These are phyloP conservation scores for Microcyclospora tardicrescens DNA, from an alignment of 2,329 filamentous ascomycete species.

Conservation along the genomic window DNA sequence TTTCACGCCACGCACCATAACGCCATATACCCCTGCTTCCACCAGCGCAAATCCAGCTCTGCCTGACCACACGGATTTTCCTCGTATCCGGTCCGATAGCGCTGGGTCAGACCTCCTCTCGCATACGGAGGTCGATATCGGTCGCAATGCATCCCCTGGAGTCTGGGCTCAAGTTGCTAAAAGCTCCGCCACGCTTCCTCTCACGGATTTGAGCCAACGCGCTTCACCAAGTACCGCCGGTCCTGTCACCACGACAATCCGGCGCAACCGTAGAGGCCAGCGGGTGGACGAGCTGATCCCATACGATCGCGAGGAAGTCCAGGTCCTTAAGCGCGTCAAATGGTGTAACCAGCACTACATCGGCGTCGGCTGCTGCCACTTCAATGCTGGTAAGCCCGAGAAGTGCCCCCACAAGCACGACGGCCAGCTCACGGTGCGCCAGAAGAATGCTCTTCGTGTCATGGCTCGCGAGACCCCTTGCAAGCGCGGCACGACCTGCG, in stretches of 20 bases:
- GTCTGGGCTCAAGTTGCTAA: no score
- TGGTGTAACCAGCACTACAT: slow-evolving; percentile 51
- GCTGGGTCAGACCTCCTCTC: no score
- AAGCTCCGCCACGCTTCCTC: no score
- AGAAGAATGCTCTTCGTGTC: slow-evolving; percentile 41
- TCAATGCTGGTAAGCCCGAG: slow-evolving; percentile 31
- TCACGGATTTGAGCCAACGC: not conserved
- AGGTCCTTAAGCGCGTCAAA: slow-evolving; percentile 49
- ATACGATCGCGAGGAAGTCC: slow-evolving; percentile 43
- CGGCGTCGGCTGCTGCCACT: slow-evolving; percentile 42
- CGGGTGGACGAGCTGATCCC: slow-evolving; percentile 43
- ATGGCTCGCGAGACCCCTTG: slow-evolving; percentile 53
- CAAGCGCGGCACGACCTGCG: slow-evolving; percentile 43
- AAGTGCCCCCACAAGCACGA: slow-evolving; percentile 43
- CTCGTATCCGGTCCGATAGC: no score
- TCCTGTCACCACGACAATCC: not conserved
- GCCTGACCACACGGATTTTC: no score
- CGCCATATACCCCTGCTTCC: slow-evolving; percentile 1
- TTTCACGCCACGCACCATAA: slow-evolving; percentile 12
- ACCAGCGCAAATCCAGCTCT: not conserved
- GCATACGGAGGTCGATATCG: no score
- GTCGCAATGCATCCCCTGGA: not conserved
- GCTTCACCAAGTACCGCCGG: not conserved
- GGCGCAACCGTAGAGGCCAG: slow-evolving; percentile 45
- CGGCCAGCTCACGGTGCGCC: slow-evolving; percentile 40